Evolutionary conservation across 805 yeast species (phyloP).

Genomic region (Ogataea naganishii): DNA sequence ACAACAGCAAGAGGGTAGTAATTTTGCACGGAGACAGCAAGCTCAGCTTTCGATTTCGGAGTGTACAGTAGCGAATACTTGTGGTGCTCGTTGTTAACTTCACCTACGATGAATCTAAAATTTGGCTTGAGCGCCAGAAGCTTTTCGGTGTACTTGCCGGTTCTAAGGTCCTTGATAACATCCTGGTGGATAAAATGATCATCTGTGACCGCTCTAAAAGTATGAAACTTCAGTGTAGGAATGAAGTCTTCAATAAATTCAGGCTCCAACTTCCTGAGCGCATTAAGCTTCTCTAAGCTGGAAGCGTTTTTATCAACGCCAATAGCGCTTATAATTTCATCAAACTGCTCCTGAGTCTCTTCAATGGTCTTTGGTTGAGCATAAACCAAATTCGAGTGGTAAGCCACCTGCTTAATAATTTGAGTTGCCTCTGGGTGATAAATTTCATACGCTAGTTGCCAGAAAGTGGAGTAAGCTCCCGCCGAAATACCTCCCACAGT

Average conservation of each 20-base stretch:
- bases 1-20: constrained; percentile 26
- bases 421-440: constrained; percentile 30
- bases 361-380: constrained; percentile 29
- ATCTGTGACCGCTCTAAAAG: constrained; percentile 32
- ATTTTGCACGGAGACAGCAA: constrained; percentile 24
- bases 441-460: constrained; percentile 32
- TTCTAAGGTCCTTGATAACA: constrained; percentile 22
- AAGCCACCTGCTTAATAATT: constrained; percentile 28
- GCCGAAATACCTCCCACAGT: constrained; percentile 40
- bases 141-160: constrained; percentile 20
- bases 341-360: constrained; percentile 27
- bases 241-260: constrained; percentile 13
- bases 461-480: constrained; percentile 34
- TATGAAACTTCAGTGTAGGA: constrained; percentile 11
- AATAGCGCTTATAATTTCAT: constrained; percentile 22
- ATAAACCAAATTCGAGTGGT: constrained; percentile 27
- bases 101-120: constrained; percentile 23
- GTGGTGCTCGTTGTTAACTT: constrained; percentile 25
- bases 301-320: constrained; percentile 1
- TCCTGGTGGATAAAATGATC: constrained; percentile 24
- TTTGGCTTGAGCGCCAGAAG: constrained; percentile 8
- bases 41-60: constrained; percentile 19
- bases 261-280: constrained; percentile 4
- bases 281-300: constrained; percentile 3
- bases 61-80: constrained; percentile 23